phyloP scores from a whole-genome alignment of 2,329 filamentous ascomycete species.

The Westerdykella aurantiaca region DNA sequence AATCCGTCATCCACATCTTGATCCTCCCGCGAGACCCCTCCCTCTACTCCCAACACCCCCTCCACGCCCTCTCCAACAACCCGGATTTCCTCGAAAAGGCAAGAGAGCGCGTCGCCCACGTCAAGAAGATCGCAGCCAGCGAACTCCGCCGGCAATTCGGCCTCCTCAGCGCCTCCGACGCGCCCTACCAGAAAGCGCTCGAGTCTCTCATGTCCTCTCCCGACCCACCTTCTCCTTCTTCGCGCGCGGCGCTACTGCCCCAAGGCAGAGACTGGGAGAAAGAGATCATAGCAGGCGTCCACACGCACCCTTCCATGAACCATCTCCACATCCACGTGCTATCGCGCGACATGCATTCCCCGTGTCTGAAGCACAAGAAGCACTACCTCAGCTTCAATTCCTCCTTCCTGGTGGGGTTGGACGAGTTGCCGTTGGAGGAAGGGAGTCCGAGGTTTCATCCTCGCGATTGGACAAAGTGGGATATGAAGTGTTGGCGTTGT shows the following conservation, averaged over 20 bases:
- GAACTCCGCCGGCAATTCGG: slow-evolving; percentile 70
- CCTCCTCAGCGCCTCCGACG: slow-evolving; percentile 57
- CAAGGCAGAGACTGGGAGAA: slow-evolving; percentile 69
- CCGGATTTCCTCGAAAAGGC: slow-evolving; percentile 61
- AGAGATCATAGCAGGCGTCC: slow-evolving; percentile 73
- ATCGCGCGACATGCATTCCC: slow-evolving; percentile 70
- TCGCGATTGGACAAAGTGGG: slow-evolving; percentile 55
- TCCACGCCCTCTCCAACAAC: slow-evolving; percentile 66
- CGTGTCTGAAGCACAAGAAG: slow-evolving; percentile 67
- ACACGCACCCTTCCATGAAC: slow-evolving; percentile 85
- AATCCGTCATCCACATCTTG: slow-evolving; percentile 73
- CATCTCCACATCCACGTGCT: slow-evolving; percentile 89
- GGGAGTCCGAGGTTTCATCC: slow-evolving; percentile 60
- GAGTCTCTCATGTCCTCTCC: slow-evolving; percentile 45
- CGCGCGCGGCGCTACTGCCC: slow-evolving; percentile 50
- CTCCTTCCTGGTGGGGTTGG: slow-evolving; percentile 71
- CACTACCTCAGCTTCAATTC: slow-evolving; percentile 93
- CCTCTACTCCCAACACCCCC: slow-evolving; percentile 63
- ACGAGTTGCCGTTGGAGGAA: slow-evolving; percentile 68
- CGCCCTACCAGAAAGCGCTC: slow-evolving; percentile 54
- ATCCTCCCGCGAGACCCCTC: slow-evolving; percentile 68
- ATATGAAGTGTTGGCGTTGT: slow-evolving; percentile 83
- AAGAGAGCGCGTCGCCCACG: slow-evolving; percentile 53
- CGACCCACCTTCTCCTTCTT: slow-evolving; percentile 34
- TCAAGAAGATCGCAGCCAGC: slow-evolving; percentile 61